Base-by-base conservation (phyloP, 129 eudicot genomes). In the Gnaphalium uliginosum region DNA sequence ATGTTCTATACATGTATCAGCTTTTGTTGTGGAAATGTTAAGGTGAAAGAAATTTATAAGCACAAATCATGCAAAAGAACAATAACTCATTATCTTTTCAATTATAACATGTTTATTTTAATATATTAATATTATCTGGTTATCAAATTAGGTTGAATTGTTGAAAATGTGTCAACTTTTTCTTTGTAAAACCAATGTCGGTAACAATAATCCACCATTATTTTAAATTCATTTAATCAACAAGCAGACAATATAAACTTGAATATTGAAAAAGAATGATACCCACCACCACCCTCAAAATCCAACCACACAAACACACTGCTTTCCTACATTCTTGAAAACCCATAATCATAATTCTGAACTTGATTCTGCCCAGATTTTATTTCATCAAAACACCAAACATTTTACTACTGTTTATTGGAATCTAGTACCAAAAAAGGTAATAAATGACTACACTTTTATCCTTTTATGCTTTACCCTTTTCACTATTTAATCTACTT, bases 401-500 rank as follows among this genome's bases (percentile, higher is more conserved):
- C 61, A 66, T 72, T 39, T 66, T 56, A 13, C 61, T 33, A 1
- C 68, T n/a, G 35, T 72, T 79, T 79, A 72, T 72, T 79, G 65
- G 71, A 62, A 67, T 76, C 81, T 73, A 66, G 37, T 65, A 59
- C 58, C 7, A n/a, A 25, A 33, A 64, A 66, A 72, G 75, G 79
- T 25, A 62, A 78, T 37, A 78, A 70, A 22, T 9, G 51, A 39
- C 76, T 32, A 71, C 46, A 61, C 77, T 73, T 79, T 79, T 48
- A 37, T 70, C 63, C 25, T 78, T 71, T 25, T 53, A 5, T 51
- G 74, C 75, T 79, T 79, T 79, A 50, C 78, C 82, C 78, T 79
- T 79, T 79, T 79, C 78, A 63, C 82, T 79, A 5, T 79, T 72
- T 57, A 79, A 41, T 85, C 75, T 35, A 22, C 59, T 27, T 68